Evolutionary conservation across 192 early-diverging fungal genomes (phyloP).

Genomic region (Backusella morwellensis): DNA sequence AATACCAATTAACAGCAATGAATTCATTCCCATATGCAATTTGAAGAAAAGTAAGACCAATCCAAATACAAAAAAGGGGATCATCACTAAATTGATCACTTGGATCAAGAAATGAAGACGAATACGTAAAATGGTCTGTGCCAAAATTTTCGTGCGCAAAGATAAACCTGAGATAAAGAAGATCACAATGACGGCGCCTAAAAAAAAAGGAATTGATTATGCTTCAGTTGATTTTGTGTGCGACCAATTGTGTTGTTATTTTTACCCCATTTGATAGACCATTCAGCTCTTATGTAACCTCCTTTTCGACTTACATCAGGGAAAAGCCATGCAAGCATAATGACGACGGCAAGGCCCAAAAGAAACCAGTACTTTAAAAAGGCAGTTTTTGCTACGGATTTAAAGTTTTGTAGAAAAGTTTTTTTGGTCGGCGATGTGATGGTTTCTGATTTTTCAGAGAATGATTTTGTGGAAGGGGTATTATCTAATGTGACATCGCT

Average conservation of each 20-base stretch:
- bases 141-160: conserved; percentile 26
- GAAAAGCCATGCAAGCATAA: conserved; percentile 57
- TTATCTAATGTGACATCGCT: conserved; percentile 13
- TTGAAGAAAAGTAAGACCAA: conserved; percentile 51
- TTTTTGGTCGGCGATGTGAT: neutral
- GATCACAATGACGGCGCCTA: conserved; percentile 38
- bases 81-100: conserved; percentile 54
- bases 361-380: conserved; percentile 50
- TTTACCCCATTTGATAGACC: conserved; percentile 62
- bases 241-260: neutral
- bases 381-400: neutral
- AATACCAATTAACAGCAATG: conserved; percentile 56
- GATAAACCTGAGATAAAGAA: conserved; percentile 41
- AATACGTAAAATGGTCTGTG: conserved; percentile 32
- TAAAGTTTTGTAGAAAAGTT: neutral
- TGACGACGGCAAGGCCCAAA: conserved; percentile 57
- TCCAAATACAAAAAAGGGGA: conserved; percentile 60
- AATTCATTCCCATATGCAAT: conserved; percentile 44
- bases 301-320: conserved; percentile 56
- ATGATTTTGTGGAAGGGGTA: neutral
- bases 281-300: conserved; percentile 53
- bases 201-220: neutral
- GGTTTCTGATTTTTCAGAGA: conserved; percentile 4
- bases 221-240: neutral
- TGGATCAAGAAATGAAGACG: conserved; percentile 63